Evolutionary conservation across 805 yeast species (phyloP).

Genomic region (Candida multigemmis): DNA sequence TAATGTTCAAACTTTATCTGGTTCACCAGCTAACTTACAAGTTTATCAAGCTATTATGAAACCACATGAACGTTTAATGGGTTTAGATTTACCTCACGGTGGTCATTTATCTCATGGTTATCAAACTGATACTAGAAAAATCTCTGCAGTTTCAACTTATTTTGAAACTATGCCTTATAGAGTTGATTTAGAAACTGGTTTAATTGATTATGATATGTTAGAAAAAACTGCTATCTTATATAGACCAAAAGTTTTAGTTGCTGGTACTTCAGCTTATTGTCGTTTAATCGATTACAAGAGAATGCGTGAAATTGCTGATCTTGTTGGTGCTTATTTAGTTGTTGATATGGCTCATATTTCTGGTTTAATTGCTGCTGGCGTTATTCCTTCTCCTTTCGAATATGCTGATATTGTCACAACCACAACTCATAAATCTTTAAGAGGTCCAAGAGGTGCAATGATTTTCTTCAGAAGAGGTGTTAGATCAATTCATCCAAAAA

Average conservation of each 20-base stretch:
- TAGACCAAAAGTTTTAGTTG: constrained; percentile 92
- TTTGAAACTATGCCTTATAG: constrained; percentile 98
- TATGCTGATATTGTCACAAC: constrained; percentile 95
- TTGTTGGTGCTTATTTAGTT: constrained; percentile 85
- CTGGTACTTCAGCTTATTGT: constrained; percentile 96
- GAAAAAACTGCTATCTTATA: constrained; percentile 74
- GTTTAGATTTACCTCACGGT: constrained; percentile 95
- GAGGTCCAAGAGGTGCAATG: constrained; percentile 99
- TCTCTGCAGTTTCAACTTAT: constrained; percentile 85
- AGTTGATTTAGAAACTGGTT: constrained; percentile 75
- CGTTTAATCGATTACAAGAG: constrained; percentile 83
- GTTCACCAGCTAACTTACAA: constrained; percentile 94
- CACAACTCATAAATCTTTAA: constrained; percentile 92
- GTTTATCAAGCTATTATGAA: constrained; percentile 84
- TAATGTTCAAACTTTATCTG: constrained; percentile 90
- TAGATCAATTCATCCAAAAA: constrained; percentile 65
- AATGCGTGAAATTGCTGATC: constrained; percentile 86
- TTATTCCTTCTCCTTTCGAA: constrained; percentile 86
- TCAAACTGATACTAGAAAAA: constrained; percentile 83
- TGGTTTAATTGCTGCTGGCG: constrained; percentile 92
- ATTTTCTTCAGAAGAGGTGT: constrained; percentile 95
- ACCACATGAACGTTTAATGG: constrained; percentile 92
- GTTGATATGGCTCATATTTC: constrained; percentile 98
- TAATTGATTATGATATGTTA: constrained; percentile 85
- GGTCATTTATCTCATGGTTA: constrained; percentile 98